Conservation (phyloP, 106 monocot species). For the Platanthera zijinensis region DNA sequence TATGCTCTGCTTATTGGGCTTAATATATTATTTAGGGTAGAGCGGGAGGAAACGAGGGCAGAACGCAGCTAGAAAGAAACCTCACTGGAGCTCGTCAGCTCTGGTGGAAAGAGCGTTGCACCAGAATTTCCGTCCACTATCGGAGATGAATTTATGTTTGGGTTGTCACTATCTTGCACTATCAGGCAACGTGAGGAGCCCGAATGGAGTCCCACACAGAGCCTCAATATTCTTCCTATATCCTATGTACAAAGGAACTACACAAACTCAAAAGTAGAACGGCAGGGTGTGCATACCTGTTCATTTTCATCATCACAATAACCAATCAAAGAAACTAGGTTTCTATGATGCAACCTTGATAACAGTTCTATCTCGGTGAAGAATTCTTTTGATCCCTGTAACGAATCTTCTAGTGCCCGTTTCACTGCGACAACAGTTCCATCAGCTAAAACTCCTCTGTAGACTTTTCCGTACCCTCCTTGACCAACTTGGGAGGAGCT, state of each 20-base stretch:
- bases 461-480: constrained; percentile 98
- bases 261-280: background rate
- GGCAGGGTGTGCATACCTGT: constrained; percentile 44
- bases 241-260: background rate
- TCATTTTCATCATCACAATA: constrained; percentile 94
- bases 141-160: no score
- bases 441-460: constrained; percentile 77
- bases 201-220: no score
- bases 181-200: no score
- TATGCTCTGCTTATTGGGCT: background rate
- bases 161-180: no score
- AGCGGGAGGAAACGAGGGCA: no score
- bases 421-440: constrained; percentile 85
- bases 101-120: no score
- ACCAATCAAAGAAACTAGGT: constrained; percentile 85
- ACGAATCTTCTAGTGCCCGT: constrained; percentile 74
- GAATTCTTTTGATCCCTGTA: constrained; percentile 97
- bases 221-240: background rate
- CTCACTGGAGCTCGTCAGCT: no score
- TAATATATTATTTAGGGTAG: background rate
- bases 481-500: constrained; percentile 59
- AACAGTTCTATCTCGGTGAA: constrained; percentile 88
- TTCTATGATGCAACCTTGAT: constrained; percentile 90
- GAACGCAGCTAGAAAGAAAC: no score
- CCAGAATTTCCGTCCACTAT: no score